Percentiles rank a stretch among this genome's conserved stretches.
These are phyloP conservation scores for Hanseniaspora meyeri DNA, from an alignment of 805 yeast species.

Conservation along the genomic window DNA sequence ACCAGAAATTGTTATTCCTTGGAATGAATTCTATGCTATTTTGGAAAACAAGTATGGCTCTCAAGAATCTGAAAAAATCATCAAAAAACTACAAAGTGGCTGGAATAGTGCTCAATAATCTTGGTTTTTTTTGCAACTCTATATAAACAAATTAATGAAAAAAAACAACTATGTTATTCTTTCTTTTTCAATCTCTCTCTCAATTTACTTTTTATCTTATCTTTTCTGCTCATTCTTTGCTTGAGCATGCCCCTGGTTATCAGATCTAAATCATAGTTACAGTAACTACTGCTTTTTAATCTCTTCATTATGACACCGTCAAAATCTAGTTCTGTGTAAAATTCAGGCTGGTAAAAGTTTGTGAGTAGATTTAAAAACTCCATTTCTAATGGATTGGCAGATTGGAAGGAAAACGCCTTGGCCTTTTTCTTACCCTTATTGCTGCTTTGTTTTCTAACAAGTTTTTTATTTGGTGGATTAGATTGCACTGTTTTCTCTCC, in stretches of 20 bases:
- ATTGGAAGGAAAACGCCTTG: background rate
- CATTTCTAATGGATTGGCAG: slow-evolving; percentile 6
- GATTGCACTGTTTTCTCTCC: background rate
- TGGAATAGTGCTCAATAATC: slow-evolving; percentile 23
- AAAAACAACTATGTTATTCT: slow-evolving; percentile 11
- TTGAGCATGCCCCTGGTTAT: background rate
- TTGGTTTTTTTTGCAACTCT: too few relatives aligned
- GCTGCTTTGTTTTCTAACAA: background rate
- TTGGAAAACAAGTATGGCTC: slow-evolving; percentile 28
- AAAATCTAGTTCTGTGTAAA: slow-evolving; percentile 1
- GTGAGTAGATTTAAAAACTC: slow-evolving; percentile 8
- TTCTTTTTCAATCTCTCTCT: slow-evolving; percentile 6
- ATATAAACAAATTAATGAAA: slow-evolving; percentile 10
- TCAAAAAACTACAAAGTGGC: slow-evolving; percentile 30
- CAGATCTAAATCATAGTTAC: background rate
- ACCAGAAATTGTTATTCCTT: slow-evolving; percentile 26
- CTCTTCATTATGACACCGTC: slow-evolving; percentile 4
- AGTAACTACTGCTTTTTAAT: background rate
- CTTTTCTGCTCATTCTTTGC: slow-evolving; percentile 4
- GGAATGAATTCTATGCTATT: slow-evolving; percentile 33
- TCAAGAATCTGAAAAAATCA: slow-evolving; percentile 21
- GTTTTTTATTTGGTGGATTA: background rate
- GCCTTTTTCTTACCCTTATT: background rate
- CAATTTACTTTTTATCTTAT: background rate
- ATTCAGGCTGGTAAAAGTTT: background rate